Base-by-base conservation (phyloP, 2,329 filamentous ascomycete species). In the Trematosphaeria pertusa region DNA sequence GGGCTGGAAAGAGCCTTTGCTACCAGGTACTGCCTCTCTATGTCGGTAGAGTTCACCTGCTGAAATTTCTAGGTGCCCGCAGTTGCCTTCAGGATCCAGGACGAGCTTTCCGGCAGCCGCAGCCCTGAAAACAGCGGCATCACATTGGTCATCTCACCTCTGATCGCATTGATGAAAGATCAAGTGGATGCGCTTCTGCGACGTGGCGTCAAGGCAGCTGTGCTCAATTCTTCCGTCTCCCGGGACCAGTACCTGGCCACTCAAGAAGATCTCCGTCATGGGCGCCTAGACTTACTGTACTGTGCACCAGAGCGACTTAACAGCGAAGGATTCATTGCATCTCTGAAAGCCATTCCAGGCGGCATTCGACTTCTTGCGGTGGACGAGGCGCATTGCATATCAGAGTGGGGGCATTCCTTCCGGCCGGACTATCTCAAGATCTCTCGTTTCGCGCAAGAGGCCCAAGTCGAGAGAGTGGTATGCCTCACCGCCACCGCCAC, bases 331-430 rank as follows among this genome's bases (percentile, higher is more conserved):
- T 88, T 97, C 65, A 75, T 84, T 43, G 80, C 79, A 32, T 82
- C 79, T 2, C 78, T 99, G 52, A 75, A 82, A 41, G 78, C 75
- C 1, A 78, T 97, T 12, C 81, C 95, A 67, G 72, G 73, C 9
- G 84, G 84, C 38, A 78, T 81, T 4, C 89, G 87, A 61, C 82
- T 99, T 37, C 91, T 99, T 36, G 93, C 97, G 39, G 95, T 99
- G 49, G 93, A 97, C 58, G 93, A 99, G 58, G 92, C 93, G 1
- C 92, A 97, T 72, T 97, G 92, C 70, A 96, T 97, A 58, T 95
- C 89, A 12, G 91, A 96, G 83, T 97, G 92, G 92, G 92, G 92
- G 1, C 91, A 99, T 61, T 94, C 97, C 66, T 99, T 99, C 69
- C 85, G 94, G 20, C 92, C 91, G 0, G 92, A 97, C 67, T 97